A percentile compares a stretch with the other conserved stretches of the same genome.
phyloP scores from a whole-genome alignment of 176 grass and related monocot genomes.

The Zoysia japonica region DNA sequence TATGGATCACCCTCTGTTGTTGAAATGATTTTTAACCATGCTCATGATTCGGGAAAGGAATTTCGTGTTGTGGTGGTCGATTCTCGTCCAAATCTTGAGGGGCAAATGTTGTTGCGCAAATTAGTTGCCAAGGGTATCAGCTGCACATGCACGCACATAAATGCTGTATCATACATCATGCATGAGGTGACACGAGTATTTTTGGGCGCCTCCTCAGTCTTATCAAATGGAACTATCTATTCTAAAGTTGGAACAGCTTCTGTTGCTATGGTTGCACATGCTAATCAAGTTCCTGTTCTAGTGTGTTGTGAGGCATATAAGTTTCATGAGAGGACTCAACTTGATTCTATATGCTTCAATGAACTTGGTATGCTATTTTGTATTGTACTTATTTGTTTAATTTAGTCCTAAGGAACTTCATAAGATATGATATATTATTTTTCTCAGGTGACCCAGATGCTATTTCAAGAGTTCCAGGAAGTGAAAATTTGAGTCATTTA shows the following conservation, averaged over 20 bases:
- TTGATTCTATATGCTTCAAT: conserved; percentile 86
- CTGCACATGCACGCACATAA: conserved; percentile 78
- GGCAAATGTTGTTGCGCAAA: conserved; percentile 53
- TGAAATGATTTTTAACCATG: conserved; percentile 76
- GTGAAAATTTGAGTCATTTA: conserved; percentile 47
- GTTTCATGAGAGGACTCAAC: conserved; percentile 83
- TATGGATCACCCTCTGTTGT: conserved; percentile 73
- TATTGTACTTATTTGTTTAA: neutral
- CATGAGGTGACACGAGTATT: conserved; percentile 78
- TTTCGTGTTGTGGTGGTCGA: conserved; percentile 72
- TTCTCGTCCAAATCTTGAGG: conserved; percentile 70
- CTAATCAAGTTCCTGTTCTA: conserved; percentile 69
- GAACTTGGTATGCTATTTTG: conserved; percentile 63
- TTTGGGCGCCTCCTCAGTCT: conserved; percentile 68
- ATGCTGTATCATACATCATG: conserved; percentile 82
- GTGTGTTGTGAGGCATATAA: conserved; percentile 87
- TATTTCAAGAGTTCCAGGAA: conserved; percentile 58
- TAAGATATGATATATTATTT: conserved; percentile 19
- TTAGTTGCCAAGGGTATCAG: conserved; percentile 67
- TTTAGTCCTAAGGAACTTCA: conserved; percentile 21
- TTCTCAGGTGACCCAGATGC: conserved; percentile 80
- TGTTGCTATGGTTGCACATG: conserved; percentile 79
- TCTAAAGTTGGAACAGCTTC: conserved; percentile 68
- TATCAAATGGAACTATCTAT: conserved; percentile 83
- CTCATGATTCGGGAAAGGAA: conserved; percentile 56